Evolutionary conservation across 805 yeast genomes (phyloP).

Genomic region (Monosporozyma aerobia): DNA sequence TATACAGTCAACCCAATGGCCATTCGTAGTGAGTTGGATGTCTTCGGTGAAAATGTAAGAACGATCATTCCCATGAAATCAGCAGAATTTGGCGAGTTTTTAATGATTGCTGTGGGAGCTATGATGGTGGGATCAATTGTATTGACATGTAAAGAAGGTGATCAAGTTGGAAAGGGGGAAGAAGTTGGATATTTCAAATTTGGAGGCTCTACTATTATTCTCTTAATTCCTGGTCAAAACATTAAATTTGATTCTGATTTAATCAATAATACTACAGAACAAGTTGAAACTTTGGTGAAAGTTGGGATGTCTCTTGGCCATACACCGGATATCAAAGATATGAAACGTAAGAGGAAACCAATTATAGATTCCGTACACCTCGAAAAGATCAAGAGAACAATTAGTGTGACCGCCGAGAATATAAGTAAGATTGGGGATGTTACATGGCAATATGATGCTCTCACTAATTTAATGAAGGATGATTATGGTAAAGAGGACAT

Average conservation of each 20-base stretch:
- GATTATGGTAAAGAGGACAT: conserved; percentile 1
- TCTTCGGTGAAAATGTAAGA: conserved; percentile 84
- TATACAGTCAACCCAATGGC: conserved; percentile 99
- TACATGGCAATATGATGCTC: conserved; percentile 23
- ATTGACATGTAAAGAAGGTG: conserved; percentile 56
- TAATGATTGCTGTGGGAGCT: conserved; percentile 84
- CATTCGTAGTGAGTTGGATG: conserved; percentile 75
- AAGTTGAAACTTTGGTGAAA: conserved; percentile 72
- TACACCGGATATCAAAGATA: conserved; percentile 40
- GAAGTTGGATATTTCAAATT: conserved; percentile 92
- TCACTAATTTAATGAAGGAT: conserved; percentile 11
- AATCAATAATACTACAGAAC: conserved; percentile 51
- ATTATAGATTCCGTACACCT: conserved; percentile 16
- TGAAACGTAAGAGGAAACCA: conserved; percentile 37
- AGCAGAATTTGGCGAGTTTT: conserved; percentile 64
- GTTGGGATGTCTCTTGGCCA: conserved; percentile 95
- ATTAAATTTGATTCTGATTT: conserved; percentile 69
- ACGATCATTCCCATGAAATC: conserved; percentile 71
- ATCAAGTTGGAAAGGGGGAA: conserved; percentile 53
- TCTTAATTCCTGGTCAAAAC: conserved; percentile 45
- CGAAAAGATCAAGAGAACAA: conserved; percentile 24
- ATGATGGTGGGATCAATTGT: conserved; percentile 97
- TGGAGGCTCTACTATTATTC: conserved; percentile 84
- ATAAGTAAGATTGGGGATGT: conserved; percentile 14
- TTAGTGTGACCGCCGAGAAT: conserved; percentile 20